Base-by-base conservation (phyloP, 805 yeast genomes). In the Cyberlindnera euphorbiiphila region DNA sequence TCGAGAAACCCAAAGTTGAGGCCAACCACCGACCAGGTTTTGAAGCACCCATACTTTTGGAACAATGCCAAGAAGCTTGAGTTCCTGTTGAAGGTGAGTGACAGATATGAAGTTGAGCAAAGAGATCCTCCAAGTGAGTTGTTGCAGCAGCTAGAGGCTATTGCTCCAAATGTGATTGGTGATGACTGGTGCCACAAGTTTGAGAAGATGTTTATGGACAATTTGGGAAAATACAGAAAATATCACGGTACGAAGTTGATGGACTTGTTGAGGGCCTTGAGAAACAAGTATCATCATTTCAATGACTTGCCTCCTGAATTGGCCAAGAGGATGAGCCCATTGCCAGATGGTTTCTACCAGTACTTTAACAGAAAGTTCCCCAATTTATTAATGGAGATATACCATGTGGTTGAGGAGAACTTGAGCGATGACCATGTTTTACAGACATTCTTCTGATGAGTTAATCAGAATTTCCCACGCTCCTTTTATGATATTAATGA, bases 11-110 rank as follows among this genome's bases (percentile, higher is more conserved):
- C 97, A 1, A 59, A 60, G 21, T 44, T 54, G 12, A 72, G 99
- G 43, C 96, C 96, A 1, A 76, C 75, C 41, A 87, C 95, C 5
- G 51, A 60, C 2, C 63, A 60, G 16, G 78, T 93, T 1, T 61
- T 91, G 59, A 73, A 68, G 44, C 98, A 93, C 64, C 98, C 98
- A 5, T 75, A 76, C 43, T 93, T 93, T 58, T 93, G 99, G 99
- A 45, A 72, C 4, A 62, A 63, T 11, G 75, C 76, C 29, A 82
- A 76, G 56, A 85, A 84, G 53, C 66, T 93, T 37, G 95, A 87
- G 47, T 89, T 93, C 55, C 64, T 93, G 38, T 66, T 93, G 37
- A 84, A 82, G 51, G 91, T 86, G 5, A 85, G 96, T 43, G 99
- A 93, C 57, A 64, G 98, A 41, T 83, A 89, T 56, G 98, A 93